Base-by-base conservation (phyloP, 345 rosid genomes). In the Boechera divaricarpa region DNA sequence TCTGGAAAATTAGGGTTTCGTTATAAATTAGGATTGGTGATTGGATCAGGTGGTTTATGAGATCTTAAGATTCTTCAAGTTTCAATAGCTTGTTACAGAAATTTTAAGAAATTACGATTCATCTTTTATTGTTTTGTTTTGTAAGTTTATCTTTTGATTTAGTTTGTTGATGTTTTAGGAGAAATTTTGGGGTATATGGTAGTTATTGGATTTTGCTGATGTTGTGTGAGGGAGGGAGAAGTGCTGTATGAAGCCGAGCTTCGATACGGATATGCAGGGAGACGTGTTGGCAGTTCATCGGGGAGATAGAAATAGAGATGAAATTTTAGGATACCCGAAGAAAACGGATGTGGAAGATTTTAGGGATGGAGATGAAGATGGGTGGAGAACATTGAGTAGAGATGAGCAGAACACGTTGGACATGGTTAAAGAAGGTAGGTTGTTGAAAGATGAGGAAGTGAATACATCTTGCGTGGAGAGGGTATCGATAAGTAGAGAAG, bases 241-340 rank as follows among this genome's bases (percentile, higher is more conserved):
- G 53, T 29, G n/a, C 26, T 67, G 70, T 15, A 32, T 65, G 56
- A 74, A 67, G 36, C 35, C 45, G 51, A 35, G 12, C 13, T 72
- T 72, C 6, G 13, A 45, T 2, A 65, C 51, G 53, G 70, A 73
- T 68, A 79, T 54, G 75, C 66, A 62, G 78, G 82, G 77, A 73
- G 71, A 79, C 7, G 74, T 73, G n/a, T 73, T 79, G 65, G 78
- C 78, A 0, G 49, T 79, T 79, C 78, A 36, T 47, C 65, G 75
- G 29, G 74, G 75, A 67, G 78, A 73, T 67, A 3, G 52, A 10
- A 67, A 42, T 6, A 35, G 60, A 44, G 82, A 79, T 48, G 78
- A 67, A 1, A 6, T 67, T 1, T 31, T 67, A 61, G 31, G 74
- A 18, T 79, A 68, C 52, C 28, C 66, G 15, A 78, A 67, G 74